Base-by-base conservation (phyloP, 2,329 filamentous ascomycete species). In the Arthrobotrys conoides region DNA sequence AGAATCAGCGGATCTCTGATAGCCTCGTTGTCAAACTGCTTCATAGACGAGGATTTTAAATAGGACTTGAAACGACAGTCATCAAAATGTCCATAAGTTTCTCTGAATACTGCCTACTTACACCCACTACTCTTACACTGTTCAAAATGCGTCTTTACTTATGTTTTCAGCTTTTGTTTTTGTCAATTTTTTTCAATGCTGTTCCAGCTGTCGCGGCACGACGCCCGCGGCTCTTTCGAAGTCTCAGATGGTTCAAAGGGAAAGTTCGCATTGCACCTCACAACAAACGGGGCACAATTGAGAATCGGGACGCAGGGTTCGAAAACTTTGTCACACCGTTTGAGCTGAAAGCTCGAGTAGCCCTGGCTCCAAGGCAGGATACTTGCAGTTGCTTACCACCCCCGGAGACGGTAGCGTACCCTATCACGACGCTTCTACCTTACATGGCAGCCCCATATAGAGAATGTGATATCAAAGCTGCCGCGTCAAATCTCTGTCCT, bases 361-460 rank as follows among this genome's bases (percentile, higher is more conserved):
- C 0, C 16, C 18, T 68, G 9, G 20, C 1, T 16, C 18, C 30
- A 20, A 69, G 41, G 27, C 65, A 59, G 41, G 49, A 48, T 8
- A 30, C n/a, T 16, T 59, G 66, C 53, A 20, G 16, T 1, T 69
- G 66, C 24, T 9, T 36, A 8, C 10, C n/a, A 1, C 2, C 41
- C 14, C 20, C 16, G 6, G 14, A 18, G 4, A 14, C 10, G 2
- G 20, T 20, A 14, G 20, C 30, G 6, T 71, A 71, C 18, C n/a
- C 53, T 8, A 38, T 71, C 41, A 41, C 18, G 18, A 27, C 14
- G 1, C 44, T 27, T 2, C 10, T 24, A 18, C 18, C 24, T n/a
- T 75, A 51, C 18, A 75, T 75, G 70, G 70, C 70, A 3, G 30
- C 49, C 18, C 70, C 70, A 44, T 49, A 51, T 30, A 10, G 22